Evolutionary conservation across 495 filamentous ascomycete species (phyloP).

Genomic region (Hypoxylon cercidicola): DNA sequence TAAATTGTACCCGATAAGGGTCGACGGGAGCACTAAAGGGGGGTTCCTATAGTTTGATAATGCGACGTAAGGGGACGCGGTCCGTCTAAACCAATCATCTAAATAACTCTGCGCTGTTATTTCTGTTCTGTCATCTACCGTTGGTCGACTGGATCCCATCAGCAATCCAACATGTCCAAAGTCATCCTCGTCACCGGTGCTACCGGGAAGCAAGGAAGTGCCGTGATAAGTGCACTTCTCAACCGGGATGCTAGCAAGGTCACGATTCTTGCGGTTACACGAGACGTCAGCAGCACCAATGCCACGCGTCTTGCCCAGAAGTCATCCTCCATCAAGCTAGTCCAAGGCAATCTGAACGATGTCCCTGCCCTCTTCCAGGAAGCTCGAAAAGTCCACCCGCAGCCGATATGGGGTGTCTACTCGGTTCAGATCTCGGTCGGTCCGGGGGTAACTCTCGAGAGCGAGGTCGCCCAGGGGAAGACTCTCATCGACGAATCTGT

Average conservation of each 20-base stretch:
- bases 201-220: constrained; percentile 75
- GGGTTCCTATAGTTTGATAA: constrained; percentile 19
- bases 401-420: constrained; percentile 52
- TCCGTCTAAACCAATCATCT: constrained; percentile 3
- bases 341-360: constrained; percentile 69
- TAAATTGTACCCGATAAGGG: constrained; percentile 12
- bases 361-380: constrained; percentile 61
- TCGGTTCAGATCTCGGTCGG: constrained; percentile 57
- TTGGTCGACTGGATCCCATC: constrained; percentile 1
- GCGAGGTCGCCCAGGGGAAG: constrained; percentile 71
- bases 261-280: constrained; percentile 71
- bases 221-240: constrained; percentile 67
- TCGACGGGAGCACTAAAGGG: neutral
- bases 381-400: constrained; percentile 51
- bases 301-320: constrained; percentile 60
- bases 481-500: constrained; percentile 69
- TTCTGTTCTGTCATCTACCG: constrained; percentile 4
- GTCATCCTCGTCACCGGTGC: constrained; percentile 72
- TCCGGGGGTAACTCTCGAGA: constrained; percentile 57
- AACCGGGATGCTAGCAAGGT: constrained; percentile 37
- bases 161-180: constrained; percentile 44
- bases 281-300: constrained; percentile 59
- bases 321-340: constrained; percentile 61
- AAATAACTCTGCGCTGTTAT: constrained; percentile 14
- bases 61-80: constrained; percentile 28